Conservation (phyloP, 768 basidiomycete species). For the Lyophyllum atratum region DNA sequence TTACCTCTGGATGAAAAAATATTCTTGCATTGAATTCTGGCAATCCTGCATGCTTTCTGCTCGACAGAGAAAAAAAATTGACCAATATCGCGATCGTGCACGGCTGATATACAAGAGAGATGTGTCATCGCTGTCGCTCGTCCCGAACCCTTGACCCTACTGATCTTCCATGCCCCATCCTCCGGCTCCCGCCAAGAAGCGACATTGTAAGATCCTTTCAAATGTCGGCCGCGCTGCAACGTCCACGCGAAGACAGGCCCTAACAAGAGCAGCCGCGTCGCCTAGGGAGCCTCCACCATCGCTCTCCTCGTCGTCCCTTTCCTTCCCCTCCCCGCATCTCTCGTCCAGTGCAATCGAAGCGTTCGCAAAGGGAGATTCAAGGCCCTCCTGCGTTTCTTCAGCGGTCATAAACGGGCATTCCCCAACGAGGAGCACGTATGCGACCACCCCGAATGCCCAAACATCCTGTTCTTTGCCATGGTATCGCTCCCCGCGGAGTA, state of each 20-base stretch:
- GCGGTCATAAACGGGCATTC: conserved; percentile 93
- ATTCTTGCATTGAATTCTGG: not conserved
- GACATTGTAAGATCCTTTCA: conserved; percentile 75
- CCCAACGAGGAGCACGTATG: conserved; percentile 89
- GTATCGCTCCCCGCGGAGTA: conserved; percentile 92
- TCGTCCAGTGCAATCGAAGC: conserved; percentile 79
- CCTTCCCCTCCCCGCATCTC: conserved; percentile 74
- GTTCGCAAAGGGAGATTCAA: conserved; percentile 73
- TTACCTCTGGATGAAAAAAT: not conserved
- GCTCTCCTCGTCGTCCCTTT: conserved; percentile 69
- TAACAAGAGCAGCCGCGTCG: conserved; percentile 84
- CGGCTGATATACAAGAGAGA: conserved; percentile 5
- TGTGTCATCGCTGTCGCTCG: conserved; percentile 5
- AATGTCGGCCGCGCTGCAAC: conserved; percentile 81
- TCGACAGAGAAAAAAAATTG: not conserved
- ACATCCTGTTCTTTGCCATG: conserved; percentile 97
- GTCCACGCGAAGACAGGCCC: conserved; percentile 82
- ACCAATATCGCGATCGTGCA: conserved; percentile 6
- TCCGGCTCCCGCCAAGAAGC: conserved; percentile 75
- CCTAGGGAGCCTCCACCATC: conserved; percentile 86
- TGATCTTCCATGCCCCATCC: conserved; percentile 63
- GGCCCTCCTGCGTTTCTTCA: conserved; percentile 86
- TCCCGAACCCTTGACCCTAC: conserved; percentile 16
- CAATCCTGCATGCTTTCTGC: conserved; percentile 10
- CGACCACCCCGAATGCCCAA: conserved; percentile 97